Base-by-base conservation (phyloP, 352 stramenopile genomes). In the Phytophthora nicotianae region DNA sequence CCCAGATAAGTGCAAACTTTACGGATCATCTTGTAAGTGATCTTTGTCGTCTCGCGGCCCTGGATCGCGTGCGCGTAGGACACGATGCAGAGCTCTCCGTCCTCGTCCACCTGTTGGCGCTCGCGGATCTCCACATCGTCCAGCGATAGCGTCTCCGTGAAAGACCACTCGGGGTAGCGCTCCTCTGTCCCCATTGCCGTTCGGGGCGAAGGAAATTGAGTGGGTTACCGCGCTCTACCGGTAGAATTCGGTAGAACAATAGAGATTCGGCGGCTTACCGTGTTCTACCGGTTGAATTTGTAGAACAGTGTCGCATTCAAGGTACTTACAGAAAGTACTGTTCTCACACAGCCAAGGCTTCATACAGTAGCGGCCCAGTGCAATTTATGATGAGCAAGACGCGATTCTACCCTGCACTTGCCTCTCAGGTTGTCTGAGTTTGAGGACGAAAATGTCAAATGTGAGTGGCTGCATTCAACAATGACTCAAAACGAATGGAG, bases 51-150 rank as follows among this genome's bases (percentile, higher is more conserved):
- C 41, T 62, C 62, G 19, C 47, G 49, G 32, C 62, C 62, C 27
- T 70, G 62, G 35, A 70, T 57, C 19, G 56, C 47, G 21, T 59
- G 20, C n/a, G 62, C 62, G 27, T 66, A 70, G 16, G 49, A 32
- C 24, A 70, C 62, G 23, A 32, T 4, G 29, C 19, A 61, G 2
- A 52, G 23, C 19, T 66, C 55, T 1, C 55, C 55, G 17, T 66
- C 50, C 35, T 62, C 49, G 16, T 58, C 56, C 9, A 65, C 11
- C 6, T 54, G 41, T 16, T 66, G 33, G 14, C 42, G 41, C 43
- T 70, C 49, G 35, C 62, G 55, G 27, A 66, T 33, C 27, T 62
- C 62, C 20, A 70, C 45, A 8, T 70, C 62, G 27, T 58, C 49
- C 42, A 70, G 40, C 19, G 62, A 43, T n/a, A 70, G 33, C 49